Conservation (phyloP, 768 basidiomycete genomes). For the Peribolospora baueri region DNA sequence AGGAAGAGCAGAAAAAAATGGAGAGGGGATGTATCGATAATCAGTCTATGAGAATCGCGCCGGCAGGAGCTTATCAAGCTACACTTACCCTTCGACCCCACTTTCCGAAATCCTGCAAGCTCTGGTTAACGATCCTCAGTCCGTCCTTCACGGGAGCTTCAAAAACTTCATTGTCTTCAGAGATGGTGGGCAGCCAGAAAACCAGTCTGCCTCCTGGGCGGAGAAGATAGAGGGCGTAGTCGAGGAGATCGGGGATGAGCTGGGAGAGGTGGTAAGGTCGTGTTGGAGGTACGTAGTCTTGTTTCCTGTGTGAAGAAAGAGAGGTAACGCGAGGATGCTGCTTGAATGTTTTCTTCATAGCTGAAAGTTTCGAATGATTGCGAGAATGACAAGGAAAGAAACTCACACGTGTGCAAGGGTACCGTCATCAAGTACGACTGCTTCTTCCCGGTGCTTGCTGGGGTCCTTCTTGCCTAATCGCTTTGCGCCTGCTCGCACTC, state of each 20-base stretch:
- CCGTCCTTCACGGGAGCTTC: conserved; percentile 61
- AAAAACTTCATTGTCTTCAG: conserved; percentile 66
- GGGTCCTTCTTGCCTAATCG: conserved; percentile 18
- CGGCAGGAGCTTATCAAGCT: neutral
- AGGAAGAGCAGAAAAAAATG: neutral
- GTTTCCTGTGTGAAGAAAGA: conserved; percentile 1
- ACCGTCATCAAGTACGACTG: conserved; percentile 19
- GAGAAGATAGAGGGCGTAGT: conserved; percentile 57
- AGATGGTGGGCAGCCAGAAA: conserved; percentile 83
- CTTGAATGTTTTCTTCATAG: neutral
- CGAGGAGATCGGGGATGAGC: conserved; percentile 54
- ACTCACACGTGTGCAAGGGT: conserved; percentile 20
- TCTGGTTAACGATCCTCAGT: conserved; percentile 70
- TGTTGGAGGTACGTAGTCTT: conserved; percentile 59
- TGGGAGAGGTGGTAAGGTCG: conserved; percentile 76
- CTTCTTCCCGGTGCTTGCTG: conserved; percentile 12
- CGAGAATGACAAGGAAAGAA: neutral
- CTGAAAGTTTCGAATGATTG: neutral
- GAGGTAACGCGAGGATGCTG: neutral
- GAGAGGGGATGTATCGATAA: neutral
- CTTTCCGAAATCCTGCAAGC: conserved; percentile 73
- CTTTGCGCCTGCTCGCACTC: conserved; percentile 41
- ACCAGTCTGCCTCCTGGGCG: conserved; percentile 71
- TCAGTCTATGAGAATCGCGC: neutral
- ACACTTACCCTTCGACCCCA: conserved; percentile 61